A percentile compares a stretch with the other conserved stretches of the same genome.
Conservation (phyloP, 495 filamentous ascomycete genomes). For the Penicillium chermesinum region DNA sequence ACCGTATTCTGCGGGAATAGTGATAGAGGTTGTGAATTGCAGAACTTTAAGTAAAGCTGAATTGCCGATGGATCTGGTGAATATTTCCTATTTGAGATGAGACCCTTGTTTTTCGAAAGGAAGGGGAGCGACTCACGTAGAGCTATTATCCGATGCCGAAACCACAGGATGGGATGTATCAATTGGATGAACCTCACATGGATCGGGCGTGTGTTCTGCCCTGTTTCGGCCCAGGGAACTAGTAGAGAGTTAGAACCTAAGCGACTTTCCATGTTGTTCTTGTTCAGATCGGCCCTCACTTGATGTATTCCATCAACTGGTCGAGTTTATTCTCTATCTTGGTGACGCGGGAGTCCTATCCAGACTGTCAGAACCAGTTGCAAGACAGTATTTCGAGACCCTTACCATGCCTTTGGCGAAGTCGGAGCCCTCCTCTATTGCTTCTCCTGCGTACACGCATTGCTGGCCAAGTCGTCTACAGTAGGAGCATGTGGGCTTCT, state of each 20-base stretch:
- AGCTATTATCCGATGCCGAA: no score
- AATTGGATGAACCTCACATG: background rate
- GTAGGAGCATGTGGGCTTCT: constrained; percentile 39
- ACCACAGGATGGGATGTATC: no score
- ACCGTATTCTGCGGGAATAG: constrained; percentile 27
- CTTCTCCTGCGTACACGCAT: constrained; percentile 34
- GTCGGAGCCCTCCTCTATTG: constrained; percentile 15
- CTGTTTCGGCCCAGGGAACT: background rate
- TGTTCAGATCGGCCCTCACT: no score
- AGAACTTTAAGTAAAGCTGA: background rate
- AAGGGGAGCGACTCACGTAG: no score
- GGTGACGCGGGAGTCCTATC: constrained; percentile 35
- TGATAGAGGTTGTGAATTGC: constrained; percentile 30
- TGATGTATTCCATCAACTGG: constrained; percentile 24
- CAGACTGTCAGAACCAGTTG: background rate
- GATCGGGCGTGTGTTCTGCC: background rate
- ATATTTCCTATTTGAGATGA: no score
- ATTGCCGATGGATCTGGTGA: background rate
- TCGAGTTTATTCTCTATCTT: constrained; percentile 35
- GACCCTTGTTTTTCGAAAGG: no score
- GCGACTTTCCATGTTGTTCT: background rate
- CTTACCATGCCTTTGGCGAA: constrained; percentile 16
- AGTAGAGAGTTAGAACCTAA: background rate
- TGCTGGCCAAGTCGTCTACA: constrained; percentile 36
- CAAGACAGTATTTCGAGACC: background rate